Evolutionary conservation across 805 yeast species (phyloP).

Genomic region (Pachysolen tannophilus): DNA sequence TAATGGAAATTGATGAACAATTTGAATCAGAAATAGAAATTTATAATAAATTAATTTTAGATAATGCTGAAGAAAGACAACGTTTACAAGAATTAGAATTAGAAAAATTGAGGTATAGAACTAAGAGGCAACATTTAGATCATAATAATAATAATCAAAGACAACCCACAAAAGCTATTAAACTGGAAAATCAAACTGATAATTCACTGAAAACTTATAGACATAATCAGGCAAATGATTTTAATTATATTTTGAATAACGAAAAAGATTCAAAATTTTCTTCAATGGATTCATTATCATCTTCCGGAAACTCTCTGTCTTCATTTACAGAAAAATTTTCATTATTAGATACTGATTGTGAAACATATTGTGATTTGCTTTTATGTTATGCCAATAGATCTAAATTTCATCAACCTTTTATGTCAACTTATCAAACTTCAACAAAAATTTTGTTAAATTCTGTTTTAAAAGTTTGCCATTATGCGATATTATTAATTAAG

Average conservation of each 20-base stretch:
- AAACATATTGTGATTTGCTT: conserved; percentile 36
- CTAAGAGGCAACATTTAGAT: conserved; percentile 12
- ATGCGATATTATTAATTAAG: conserved; percentile 25
- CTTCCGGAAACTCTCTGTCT: too few species aligned
- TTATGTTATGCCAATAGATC: conserved; percentile 42
- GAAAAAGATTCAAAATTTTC: conserved; percentile 17
- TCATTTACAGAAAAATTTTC: conserved; percentile 14
- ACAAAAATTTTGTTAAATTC: conserved; percentile 31
- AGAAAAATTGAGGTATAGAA: conserved; percentile 7
- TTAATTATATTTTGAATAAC: conserved; percentile 14
- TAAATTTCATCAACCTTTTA: conserved; percentile 43
- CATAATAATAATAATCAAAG: conserved; percentile 14
- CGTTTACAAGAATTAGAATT: conserved; percentile 6
- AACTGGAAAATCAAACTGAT: conserved; percentile 7
- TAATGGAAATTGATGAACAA: conserved; percentile 29
- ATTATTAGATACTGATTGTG: conserved; percentile 23
- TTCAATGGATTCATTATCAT: conserved; percentile 15
- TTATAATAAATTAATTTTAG: conserved; percentile 24
- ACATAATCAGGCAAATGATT: conserved; percentile 7
- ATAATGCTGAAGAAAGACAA: conserved; percentile 11
- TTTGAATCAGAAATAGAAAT: conserved; percentile 34
- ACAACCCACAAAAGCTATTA: conserved; percentile 8
- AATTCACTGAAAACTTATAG: neutral
- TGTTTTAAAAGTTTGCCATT: conserved; percentile 28
- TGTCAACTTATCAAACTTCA: conserved; percentile 27